Base-by-base conservation (phyloP, 2,329 filamentous ascomycete genomes). In the Zasmidium angulare region DNA sequence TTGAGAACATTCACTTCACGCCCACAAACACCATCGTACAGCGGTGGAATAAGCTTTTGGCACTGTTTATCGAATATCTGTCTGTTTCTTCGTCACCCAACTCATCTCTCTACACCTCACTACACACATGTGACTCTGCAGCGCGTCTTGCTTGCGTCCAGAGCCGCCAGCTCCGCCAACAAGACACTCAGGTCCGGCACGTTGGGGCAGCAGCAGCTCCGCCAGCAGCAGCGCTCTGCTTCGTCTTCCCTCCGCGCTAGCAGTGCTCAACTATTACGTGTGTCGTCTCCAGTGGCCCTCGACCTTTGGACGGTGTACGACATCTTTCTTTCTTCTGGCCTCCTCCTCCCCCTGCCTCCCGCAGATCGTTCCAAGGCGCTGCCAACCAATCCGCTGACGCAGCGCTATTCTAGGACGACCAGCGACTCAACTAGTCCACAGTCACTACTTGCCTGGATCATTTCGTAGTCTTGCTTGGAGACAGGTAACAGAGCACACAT, bases 251-350 rank as follows among this genome's bases (percentile, higher is more conserved):
- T 43, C 36, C 9, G 36, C 51, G 21, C 51, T 53, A 53, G 40
- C 51, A 21, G 49, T n/a, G 31, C 51, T 53, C 20, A n/a, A n/a
- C n/a, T 20, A n/a, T 46, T 46, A 53, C 51, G 51, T 46, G 17
- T 29, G 26, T 21, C 22, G 20, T 17, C 36, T 9, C 6, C 14
- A 43, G 12, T 43, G 36, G 36, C 36, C 36, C 7, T 7, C 36
- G n/a, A 43, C 36, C 36, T 43, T 3, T 43, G 36, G 36, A 4
- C 36, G 9, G n/a, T 43, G 36, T 43, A 43, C 36, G 36, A 43
- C 7, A 19, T 19, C 36, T 17, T 43, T 43, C 36, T 43, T 17
- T 43, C 12, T 43, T 7, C 26, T 29, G n/a, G n/a, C n/a, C n/a
- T n/a, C n/a, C 26, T 29, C 11, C 6, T 11, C n/a, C 36, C 36